Evolutionary conservation across 1,284 basidiomycete species (phyloP).

Genomic region (Rhodotorula mucilaginosa): DNA sequence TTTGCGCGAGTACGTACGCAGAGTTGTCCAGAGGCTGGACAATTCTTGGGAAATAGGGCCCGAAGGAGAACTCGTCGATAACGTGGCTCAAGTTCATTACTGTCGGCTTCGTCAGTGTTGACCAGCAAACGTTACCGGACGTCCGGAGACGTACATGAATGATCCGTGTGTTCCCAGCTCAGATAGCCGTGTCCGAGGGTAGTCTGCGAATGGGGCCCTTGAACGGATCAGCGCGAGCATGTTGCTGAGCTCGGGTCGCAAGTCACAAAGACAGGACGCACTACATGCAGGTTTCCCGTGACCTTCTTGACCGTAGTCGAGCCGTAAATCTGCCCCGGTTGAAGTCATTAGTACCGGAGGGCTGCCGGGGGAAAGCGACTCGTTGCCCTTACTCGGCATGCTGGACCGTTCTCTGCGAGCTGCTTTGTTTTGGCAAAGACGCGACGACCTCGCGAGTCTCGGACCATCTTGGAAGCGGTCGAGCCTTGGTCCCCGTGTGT

Average conservation of each 20-base stretch:
- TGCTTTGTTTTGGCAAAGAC: slow-evolving; percentile 47
- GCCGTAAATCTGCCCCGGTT: slow-evolving; percentile 80
- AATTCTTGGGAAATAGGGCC: slow-evolving; percentile 93
- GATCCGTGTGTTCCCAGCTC: slow-evolving; percentile 81
- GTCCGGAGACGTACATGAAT: slow-evolving; percentile 60
- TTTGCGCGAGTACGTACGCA: slow-evolving; percentile 11
- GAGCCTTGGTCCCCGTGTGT: slow-evolving; percentile 9
- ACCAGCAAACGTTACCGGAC: not conserved
- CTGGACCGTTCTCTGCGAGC: slow-evolving; percentile 47
- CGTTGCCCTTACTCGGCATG: slow-evolving; percentile 37
- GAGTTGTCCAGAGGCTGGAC: slow-evolving; percentile 90
- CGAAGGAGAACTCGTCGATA: slow-evolving; percentile 94
- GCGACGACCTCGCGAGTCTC: slow-evolving; percentile 26
- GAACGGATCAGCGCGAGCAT: not conserved
- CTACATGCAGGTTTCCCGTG: slow-evolving; percentile 59
- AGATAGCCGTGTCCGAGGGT: slow-evolving; percentile 92
- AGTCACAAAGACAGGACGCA: slow-evolving; percentile 12
- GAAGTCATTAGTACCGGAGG: not conserved
- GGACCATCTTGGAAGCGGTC: slow-evolving; percentile 40
- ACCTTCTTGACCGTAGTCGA: slow-evolving; percentile 83
- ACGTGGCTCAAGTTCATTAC: slow-evolving; percentile 97
- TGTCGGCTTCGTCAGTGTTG: slow-evolving; percentile 46
- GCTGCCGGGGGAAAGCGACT: slow-evolving; percentile 58
- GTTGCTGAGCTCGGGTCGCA: no score
- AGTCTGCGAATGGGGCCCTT: slow-evolving; percentile 52